phyloP scores from a whole-genome alignment of 805 yeast species.

The Myxozyma kluyveri region DNA sequence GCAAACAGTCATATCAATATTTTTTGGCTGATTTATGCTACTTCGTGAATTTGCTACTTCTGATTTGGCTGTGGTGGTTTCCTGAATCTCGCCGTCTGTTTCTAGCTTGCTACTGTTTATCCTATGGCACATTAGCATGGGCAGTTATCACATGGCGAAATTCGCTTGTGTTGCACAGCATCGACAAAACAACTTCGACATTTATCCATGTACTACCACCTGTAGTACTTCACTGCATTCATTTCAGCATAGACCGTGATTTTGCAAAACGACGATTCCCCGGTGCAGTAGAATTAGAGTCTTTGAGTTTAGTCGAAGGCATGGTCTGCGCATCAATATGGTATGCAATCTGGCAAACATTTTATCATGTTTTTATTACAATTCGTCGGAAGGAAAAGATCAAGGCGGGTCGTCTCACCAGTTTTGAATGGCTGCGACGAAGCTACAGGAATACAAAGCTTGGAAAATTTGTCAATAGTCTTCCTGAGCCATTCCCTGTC shows the following conservation, averaged over 20 bases:
- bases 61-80: conserved; percentile 76
- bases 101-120: conserved; percentile 78
- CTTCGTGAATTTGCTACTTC: conserved; percentile 70
- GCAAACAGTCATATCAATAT: conserved; percentile 75
- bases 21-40: conserved; percentile 91
- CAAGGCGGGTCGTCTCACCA: conserved; percentile 79
- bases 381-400: conserved; percentile 74
- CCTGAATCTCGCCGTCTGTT: conserved; percentile 73
- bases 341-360: conserved; percentile 84
- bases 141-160: conserved; percentile 96
- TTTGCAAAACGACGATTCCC: conserved; percentile 63
- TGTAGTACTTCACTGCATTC: conserved; percentile 78
- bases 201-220: conserved; percentile 93
- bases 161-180: conserved; percentile 83
- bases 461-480: conserved; percentile 73
- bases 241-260: conserved; percentile 46
- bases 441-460: conserved; percentile 57
- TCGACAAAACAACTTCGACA: conserved; percentile 88
- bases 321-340: conserved; percentile 75
- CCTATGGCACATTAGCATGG: conserved; percentile 86
- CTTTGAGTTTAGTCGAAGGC: conserved; percentile 71
- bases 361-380: conserved; percentile 90
- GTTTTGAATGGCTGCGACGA: conserved; percentile 78
- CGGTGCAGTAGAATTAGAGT: conserved; percentile 66
- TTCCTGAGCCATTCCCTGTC: conserved; percentile 85